Percentiles rank a stretch among this genome's conserved stretches.
phyloP scores from a whole-genome alignment of 345 rosid species.

The Populus davidiana region DNA sequence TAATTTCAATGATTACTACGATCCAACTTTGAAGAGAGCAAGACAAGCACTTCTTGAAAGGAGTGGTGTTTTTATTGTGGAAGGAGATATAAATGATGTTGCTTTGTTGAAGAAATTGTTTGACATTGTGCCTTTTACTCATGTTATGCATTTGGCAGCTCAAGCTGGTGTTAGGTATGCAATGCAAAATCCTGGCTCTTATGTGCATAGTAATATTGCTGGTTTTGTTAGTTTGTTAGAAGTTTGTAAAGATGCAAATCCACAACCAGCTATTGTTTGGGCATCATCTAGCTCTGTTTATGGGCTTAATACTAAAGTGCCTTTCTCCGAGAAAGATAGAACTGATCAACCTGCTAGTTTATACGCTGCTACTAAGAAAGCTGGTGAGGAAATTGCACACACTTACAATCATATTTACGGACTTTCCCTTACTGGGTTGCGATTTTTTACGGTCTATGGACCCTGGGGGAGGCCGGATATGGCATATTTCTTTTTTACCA shows the following conservation, averaged over 20 bases:
- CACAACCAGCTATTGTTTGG: constrained; percentile 89
- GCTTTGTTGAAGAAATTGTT: constrained; percentile 65
- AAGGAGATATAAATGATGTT: constrained; percentile 86
- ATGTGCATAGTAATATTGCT: constrained; percentile 82
- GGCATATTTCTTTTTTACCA: constrained; percentile 92
- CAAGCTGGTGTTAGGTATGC: constrained; percentile 93
- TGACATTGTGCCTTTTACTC: constrained; percentile 73
- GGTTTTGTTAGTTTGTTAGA: constrained; percentile 76
- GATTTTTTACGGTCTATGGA: constrained; percentile 88
- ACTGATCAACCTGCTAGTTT: constrained; percentile 96
- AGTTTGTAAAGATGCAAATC: constrained; percentile 69
- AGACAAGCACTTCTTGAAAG: constrained; percentile 79
- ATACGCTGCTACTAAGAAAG: constrained; percentile 90
- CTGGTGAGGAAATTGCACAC: constrained; percentile 92
- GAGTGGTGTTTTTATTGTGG: constrained; percentile 69
- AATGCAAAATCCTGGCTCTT: constrained; percentile 79
- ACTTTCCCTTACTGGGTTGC: constrained; percentile 70
- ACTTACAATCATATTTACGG: constrained; percentile 93
- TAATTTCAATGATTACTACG: constrained; percentile 88
- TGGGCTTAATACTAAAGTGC: constrained; percentile 80
- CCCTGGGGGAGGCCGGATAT: constrained; percentile 97
- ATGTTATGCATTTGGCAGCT: constrained; percentile 91
- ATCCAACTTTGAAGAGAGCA: constrained; percentile 79
- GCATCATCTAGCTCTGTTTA: constrained; percentile 87
- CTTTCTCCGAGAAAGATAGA: constrained; percentile 77